Percentiles rank a stretch among this genome's conserved stretches.
These are phyloP conservation scores for Capillidium rhysosporum DNA, from an alignment of 371 early-diverging fungal genomes.

Conservation along the genomic window DNA sequence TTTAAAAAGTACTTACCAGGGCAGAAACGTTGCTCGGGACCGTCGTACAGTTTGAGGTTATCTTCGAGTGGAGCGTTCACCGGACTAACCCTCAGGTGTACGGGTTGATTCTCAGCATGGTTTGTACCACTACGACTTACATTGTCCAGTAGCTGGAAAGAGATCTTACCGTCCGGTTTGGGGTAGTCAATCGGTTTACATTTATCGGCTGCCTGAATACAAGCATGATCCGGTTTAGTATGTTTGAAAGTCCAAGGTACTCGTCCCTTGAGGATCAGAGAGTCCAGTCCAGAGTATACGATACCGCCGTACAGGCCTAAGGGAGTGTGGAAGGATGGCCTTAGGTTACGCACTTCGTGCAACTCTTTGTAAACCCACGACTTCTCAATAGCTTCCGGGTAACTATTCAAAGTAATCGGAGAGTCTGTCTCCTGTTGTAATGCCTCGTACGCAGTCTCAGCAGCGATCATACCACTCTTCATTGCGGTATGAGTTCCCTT, in stretches of 20 bases:
- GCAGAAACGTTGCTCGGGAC: constrained; percentile 94
- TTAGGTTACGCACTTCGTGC: constrained; percentile 71
- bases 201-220: constrained; percentile 43
- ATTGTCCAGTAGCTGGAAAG: constrained; percentile 84
- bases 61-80: constrained; percentile 49
- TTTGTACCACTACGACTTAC: constrained; percentile 88
- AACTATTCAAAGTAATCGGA: constrained; percentile 41
- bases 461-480: constrained; percentile 85
- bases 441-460: constrained; percentile 61
- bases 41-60: constrained; percentile 74
- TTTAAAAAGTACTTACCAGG: no score
- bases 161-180: constrained; percentile 89
- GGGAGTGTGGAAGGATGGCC: constrained; percentile 83
- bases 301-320: constrained; percentile 82
- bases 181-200: constrained; percentile 80
- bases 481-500: constrained; percentile 98
- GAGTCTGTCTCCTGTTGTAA: constrained; percentile 23
- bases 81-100: constrained; percentile 67
- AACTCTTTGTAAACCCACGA: constrained; percentile 92
- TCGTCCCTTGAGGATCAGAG: constrained; percentile 69
- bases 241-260: constrained; percentile 91
- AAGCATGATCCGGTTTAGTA: constrained; percentile 60
- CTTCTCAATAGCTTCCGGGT: constrained; percentile 59
- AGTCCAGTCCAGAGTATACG: constrained; percentile 73
- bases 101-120: constrained; percentile 91